Percentiles rank a stretch among this genome's conserved stretches.
Evolutionary conservation across 1,139 yeast genomes (phyloP).

Genomic region (Yamadazyma membranifaciens): DNA sequence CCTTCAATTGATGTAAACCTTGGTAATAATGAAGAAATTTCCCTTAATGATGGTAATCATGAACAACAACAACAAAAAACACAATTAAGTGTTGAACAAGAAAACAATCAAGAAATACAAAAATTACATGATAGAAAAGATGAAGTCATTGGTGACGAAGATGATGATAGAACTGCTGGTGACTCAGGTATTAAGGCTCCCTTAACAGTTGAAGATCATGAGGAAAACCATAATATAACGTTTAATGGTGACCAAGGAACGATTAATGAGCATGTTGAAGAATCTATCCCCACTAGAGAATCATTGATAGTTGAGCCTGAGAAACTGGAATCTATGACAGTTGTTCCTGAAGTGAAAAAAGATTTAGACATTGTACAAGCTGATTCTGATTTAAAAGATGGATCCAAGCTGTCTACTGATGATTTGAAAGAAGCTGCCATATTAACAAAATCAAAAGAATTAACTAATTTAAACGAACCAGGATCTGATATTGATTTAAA

Average conservation of each 20-base stretch:
- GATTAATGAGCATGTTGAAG: conserved; percentile 10
- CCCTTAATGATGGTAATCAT: neutral
- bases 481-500: no score
- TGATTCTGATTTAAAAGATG: no score
- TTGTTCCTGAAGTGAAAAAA: no score
- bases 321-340: neutral
- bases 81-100: neutral
- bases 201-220: conserved; percentile 29
- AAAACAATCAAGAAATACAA: neutral
- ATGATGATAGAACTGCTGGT: conserved; percentile 39
- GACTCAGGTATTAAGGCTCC: conserved; percentile 30
- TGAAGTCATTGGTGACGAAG: conserved; percentile 12
- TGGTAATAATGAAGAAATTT: neutral
- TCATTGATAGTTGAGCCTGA: neutral
- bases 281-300: neutral
- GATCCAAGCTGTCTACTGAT: no score
- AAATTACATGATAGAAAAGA: neutral
- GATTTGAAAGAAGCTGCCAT: no score
- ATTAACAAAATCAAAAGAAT: no score
- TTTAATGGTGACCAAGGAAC: conserved; percentile 36
- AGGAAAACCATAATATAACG: conserved; percentile 18
- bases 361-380: no score
- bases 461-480: no score
- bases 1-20: conserved; percentile 12
- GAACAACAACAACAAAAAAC: neutral